These are phyloP conservation scores for Nothophoma quercina DNA, from an alignment of 2,329 filamentous ascomycete genomes.

Conservation along the genomic window DNA sequence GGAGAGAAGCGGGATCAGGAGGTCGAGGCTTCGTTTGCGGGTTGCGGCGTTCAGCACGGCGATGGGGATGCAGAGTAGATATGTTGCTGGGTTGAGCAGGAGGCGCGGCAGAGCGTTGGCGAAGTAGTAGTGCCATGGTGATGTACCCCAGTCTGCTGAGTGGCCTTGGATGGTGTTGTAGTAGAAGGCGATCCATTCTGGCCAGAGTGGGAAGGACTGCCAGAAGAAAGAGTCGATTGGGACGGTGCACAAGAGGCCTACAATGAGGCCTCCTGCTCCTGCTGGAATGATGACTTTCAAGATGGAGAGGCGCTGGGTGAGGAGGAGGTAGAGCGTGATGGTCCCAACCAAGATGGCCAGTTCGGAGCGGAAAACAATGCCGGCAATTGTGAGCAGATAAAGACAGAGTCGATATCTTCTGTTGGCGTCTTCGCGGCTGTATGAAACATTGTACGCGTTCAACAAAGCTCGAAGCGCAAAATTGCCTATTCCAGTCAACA, in stretches of 20 bases:
- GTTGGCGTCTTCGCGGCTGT: conserved; percentile 44
- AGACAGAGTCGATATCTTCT: conserved; percentile 70
- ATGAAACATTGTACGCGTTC: conserved; percentile 52
- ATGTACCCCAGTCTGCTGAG: conserved; percentile 86
- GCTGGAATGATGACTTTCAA: conserved; percentile 68
- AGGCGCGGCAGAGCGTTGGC: conserved; percentile 80
- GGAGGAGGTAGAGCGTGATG: conserved; percentile 70
- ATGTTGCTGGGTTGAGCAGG: conserved; percentile 77
- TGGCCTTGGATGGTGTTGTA: conserved; percentile 89
- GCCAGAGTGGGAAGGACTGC: conserved; percentile 81
- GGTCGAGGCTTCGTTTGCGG: conserved; percentile 55
- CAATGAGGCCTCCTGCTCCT: conserved; percentile 69
- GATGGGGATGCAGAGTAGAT: conserved; percentile 59
- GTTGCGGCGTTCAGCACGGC: conserved; percentile 59
- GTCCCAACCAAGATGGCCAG: conserved; percentile 80
- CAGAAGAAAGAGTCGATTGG: conserved; percentile 92
- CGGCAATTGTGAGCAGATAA: conserved; percentile 78
- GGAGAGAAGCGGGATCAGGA: conserved; percentile 70
- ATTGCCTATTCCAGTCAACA: conserved; percentile 62
- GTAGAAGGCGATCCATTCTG: conserved; percentile 86
- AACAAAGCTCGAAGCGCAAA: conserved; percentile 65
- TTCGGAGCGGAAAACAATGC: conserved; percentile 88
- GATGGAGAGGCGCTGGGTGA: conserved; percentile 62
- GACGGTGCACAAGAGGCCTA: conserved; percentile 74
- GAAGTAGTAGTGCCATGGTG: conserved; percentile 88